These are phyloP conservation scores for Pseudocercospora cruenta DNA, from an alignment of 2,329 filamentous ascomycete genomes.

Conservation along the genomic window DNA sequence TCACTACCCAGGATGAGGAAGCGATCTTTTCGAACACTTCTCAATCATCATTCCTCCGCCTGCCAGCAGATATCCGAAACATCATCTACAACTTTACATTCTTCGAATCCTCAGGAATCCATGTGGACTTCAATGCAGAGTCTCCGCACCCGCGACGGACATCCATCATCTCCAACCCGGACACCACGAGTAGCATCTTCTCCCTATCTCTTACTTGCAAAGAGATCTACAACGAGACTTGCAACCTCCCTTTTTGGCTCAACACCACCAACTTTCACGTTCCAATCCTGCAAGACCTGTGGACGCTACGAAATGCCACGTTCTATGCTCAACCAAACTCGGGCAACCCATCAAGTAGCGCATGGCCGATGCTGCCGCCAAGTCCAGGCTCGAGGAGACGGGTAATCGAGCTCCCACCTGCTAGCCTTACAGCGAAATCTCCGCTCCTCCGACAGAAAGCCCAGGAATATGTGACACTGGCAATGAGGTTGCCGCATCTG, in stretches of 20 bases:
- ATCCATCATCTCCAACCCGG: not conserved
- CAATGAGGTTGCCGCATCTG: slow-evolving; percentile 23
- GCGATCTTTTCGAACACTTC: not conserved
- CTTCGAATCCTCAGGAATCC: slow-evolving; percentile 13
- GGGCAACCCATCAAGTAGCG: not conserved
- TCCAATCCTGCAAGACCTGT: slow-evolving; percentile 23
- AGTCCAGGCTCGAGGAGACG: not conserved
- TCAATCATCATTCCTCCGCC: slow-evolving; percentile 10
- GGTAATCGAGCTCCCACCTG: slow-evolving; percentile 4
- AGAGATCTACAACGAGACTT: slow-evolving; percentile 20
- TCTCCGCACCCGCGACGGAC: not conserved
- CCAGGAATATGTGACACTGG: slow-evolving; percentile 20
- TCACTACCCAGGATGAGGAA: not conserved
- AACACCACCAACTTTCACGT: slow-evolving; percentile 24
- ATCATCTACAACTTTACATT: slow-evolving; percentile 26
- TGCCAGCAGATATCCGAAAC: slow-evolving; percentile 25
- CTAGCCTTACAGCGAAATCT: slow-evolving; percentile 12
- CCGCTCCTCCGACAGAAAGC: slow-evolving; percentile 13
- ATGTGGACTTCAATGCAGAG: slow-evolving; percentile 16
- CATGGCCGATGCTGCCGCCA: not conserved
- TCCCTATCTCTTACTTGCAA: slow-evolving; percentile 21
- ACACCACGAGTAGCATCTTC: slow-evolving; percentile 9
- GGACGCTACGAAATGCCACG: slow-evolving; percentile 4
- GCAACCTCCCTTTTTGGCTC: slow-evolving; percentile 24
- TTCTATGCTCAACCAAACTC: not conserved